These are phyloP conservation scores for Backusella mclennaniae DNA, from an alignment of 192 early-diverging fungal species.

Conservation along the genomic window DNA sequence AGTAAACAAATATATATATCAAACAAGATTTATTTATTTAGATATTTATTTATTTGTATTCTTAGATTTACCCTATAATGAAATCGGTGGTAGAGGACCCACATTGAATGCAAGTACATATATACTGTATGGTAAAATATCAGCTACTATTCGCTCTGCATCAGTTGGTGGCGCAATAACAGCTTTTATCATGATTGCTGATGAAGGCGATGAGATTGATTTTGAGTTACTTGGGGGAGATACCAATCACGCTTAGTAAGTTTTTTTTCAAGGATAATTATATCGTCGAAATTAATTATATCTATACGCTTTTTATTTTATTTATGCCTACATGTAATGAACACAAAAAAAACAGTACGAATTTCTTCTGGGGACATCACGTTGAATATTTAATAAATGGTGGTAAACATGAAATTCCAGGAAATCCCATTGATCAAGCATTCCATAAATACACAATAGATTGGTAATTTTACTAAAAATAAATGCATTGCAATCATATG, in stretches of 20 bases:
- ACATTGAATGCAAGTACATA: conserved; percentile 27
- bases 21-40: neutral
- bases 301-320: neutral
- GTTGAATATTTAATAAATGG: conserved; percentile 28
- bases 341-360: conserved; percentile 19
- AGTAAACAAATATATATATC: neutral
- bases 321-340: neutral
- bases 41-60: neutral
- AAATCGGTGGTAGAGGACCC: conserved; percentile 12
- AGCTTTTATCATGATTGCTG: conserved; percentile 41
- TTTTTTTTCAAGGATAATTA: neutral
- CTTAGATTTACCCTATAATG: conserved; percentile 27
- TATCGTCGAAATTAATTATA: neutral
- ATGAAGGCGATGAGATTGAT: conserved; percentile 54
- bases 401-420: conserved; percentile 30
- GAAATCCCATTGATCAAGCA: conserved; percentile 15
- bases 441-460: conserved; percentile 45
- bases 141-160: conserved; percentile 35
- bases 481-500: neutral
- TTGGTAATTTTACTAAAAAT: conserved; percentile 10
- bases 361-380: conserved; percentile 42
- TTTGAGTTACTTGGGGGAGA: conserved; percentile 47
- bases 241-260: conserved; percentile 26
- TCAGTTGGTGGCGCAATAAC: conserved; percentile 36
- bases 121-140: conserved; percentile 44